Evolutionary conservation across 805 yeast species (phyloP).

Genomic region (Pichia sporocuriosa): DNA sequence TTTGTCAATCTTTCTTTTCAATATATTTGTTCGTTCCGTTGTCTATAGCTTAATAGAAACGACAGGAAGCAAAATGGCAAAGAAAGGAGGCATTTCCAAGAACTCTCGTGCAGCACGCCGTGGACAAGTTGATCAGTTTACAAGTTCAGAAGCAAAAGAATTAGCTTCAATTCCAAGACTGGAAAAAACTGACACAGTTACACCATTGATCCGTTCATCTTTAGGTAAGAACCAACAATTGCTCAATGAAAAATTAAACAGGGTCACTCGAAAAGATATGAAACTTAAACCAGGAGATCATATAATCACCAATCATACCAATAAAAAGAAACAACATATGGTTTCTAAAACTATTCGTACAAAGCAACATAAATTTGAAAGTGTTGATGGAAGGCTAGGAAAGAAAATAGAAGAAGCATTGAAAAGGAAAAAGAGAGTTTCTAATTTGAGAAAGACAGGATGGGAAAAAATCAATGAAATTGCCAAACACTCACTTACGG

Average conservation of each 20-base stretch:
- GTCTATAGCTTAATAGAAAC: neutral
- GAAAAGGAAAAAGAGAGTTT: slow-evolving; percentile 55
- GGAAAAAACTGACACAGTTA: slow-evolving; percentile 51
- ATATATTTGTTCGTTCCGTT: neutral
- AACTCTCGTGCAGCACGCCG: slow-evolving; percentile 76
- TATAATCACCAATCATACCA: slow-evolving; percentile 5
- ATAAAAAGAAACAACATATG: slow-evolving; percentile 23
- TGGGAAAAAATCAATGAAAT: slow-evolving; percentile 64
- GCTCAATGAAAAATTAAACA: slow-evolving; percentile 47
- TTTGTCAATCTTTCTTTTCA: too few relatives aligned
- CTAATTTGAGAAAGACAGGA: slow-evolving; percentile 55
- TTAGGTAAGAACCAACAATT: slow-evolving; percentile 55
- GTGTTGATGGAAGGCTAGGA: slow-evolving; percentile 20
- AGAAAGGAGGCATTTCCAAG: slow-evolving; percentile 40
- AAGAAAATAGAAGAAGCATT: slow-evolving; percentile 57
- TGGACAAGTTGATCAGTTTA: slow-evolving; percentile 39
- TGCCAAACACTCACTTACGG: slow-evolving; percentile 29
- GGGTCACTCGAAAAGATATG: neutral
- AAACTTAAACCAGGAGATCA: slow-evolving; percentile 11
- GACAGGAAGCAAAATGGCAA: slow-evolving; percentile 9
- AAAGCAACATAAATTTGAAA: slow-evolving; percentile 13
- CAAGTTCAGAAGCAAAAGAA: slow-evolving; percentile 35
- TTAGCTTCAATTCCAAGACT: slow-evolving; percentile 50
- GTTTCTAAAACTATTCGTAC: slow-evolving; percentile 24
- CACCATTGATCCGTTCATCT: slow-evolving; percentile 60